A percentile compares a stretch with the other conserved stretches of the same genome.
phyloP scores from a whole-genome alignment of 306 rosid species.

The Dryas alaskensis region DNA sequence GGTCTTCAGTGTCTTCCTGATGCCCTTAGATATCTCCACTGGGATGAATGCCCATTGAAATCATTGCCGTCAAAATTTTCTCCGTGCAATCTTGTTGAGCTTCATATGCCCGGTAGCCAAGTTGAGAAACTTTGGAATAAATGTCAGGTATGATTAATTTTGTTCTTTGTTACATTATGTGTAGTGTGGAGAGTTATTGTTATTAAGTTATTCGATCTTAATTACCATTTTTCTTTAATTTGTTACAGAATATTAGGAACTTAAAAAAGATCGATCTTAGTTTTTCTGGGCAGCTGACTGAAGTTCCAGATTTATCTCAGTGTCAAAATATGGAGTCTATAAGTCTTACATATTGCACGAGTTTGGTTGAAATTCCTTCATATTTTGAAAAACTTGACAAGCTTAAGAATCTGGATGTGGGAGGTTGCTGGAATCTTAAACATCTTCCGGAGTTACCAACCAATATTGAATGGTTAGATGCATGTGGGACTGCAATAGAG shows the following conservation, averaged over 20 bases:
- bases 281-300: background rate
- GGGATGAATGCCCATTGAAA: fast-evolving
- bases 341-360: background rate
- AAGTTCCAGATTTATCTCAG: background rate
- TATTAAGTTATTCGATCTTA: background rate
- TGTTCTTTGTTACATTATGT: background rate
- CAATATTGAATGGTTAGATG: background rate
- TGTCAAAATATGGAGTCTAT: background rate
- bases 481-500: background rate
- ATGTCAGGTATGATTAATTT: background rate
- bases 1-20: background rate
- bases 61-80: background rate
- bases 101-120: fast-evolving
- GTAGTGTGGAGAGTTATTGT: background rate
- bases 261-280: constrained; percentile 9
- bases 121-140: background rate
- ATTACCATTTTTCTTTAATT: background rate
- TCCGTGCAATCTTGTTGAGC: background rate
- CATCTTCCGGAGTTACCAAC: background rate
- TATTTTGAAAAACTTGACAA: background rate
- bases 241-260: constrained; percentile 6
- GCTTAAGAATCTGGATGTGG: background rate
- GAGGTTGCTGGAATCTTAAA: background rate
- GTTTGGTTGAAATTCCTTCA: background rate
- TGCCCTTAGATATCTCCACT: background rate